Evolutionary conservation across 805 yeast species (phyloP).

Genomic region (Cyberlindnera subsufficiens): DNA sequence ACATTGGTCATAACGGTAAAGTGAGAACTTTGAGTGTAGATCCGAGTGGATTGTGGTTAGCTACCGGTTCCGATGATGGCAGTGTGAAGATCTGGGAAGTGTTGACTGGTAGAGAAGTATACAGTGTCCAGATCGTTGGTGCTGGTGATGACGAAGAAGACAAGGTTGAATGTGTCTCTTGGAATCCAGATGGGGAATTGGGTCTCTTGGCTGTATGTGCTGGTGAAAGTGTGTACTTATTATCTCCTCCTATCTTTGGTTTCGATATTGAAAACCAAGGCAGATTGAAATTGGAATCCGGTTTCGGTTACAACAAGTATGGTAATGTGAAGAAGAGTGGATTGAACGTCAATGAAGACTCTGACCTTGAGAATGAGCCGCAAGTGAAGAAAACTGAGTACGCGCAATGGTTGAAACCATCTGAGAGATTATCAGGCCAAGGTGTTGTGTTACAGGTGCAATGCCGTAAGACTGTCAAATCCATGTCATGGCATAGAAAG

Average conservation of each 20-base stretch:
- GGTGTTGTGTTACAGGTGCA: constrained; percentile 75
- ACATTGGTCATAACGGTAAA: constrained; percentile 77
- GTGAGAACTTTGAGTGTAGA: constrained; percentile 80
- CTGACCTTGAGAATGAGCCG: constrained; percentile 32
- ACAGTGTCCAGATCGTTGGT: constrained; percentile 43
- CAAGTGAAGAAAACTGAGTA: constrained; percentile 44
- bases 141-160: constrained; percentile 64
- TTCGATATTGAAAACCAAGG: constrained; percentile 80
- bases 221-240: constrained; percentile 71
- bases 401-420: constrained; percentile 82
- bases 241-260: constrained; percentile 90
- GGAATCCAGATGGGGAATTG: constrained; percentile 76
- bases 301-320: constrained; percentile 80
- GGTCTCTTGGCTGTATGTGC: constrained; percentile 84
- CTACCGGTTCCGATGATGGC: constrained; percentile 98
- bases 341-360: constrained; percentile 32
- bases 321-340: constrained; percentile 45
- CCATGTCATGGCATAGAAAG: constrained; percentile 90
- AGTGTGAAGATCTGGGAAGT: constrained; percentile 96
- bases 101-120: constrained; percentile 89
- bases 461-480: constrained; percentile 64
- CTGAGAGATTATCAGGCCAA: constrained; percentile 47
- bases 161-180: constrained; percentile 71
- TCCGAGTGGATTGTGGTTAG: constrained; percentile 89
- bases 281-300: constrained; percentile 73